Evolutionary conservation across 768 basidiomycete species (phyloP), one percentile per base, ranked within the genome.

Genomic region (Pulveroboletus sp.): DNA sequence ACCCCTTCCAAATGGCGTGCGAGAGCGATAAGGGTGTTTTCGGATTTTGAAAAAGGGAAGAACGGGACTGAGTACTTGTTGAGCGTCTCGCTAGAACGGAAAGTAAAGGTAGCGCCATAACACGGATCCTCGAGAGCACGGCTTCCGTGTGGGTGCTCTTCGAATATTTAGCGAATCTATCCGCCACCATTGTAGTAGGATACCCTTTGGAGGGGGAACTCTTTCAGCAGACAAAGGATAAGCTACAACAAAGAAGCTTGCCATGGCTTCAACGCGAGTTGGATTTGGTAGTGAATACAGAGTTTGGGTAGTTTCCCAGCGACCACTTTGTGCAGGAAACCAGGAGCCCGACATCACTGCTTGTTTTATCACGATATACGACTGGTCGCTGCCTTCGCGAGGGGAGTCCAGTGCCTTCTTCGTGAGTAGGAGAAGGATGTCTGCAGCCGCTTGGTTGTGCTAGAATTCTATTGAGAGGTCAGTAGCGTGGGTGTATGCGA

Each of bases 301-400:
- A 89, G 8, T 85, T 57, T 3, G 88, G 89, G 55, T 89, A 85
- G 41, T 70, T 60, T 1, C 78, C 85, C 43, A 84, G 68, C 17
- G 66, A 61, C 0, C 79, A 79, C 27, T 74, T 64, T 0, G 83
- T 86, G 55, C 79, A 80, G 10, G 84, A 77, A 4, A 87, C 68
- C 8, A 89, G 66, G 51, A 83, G 76, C 42, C 38, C 52, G 38
- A 61, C 46, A 10, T 47, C 30, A 6, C 49, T 43, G 12, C 39
- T 37, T 7, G 55, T 9, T 45, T 62, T 26, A 51, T 53, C 50
- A 14, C 46, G 10, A 74, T 61, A 72, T 74, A 74, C 4, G 63
- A 27, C 15, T 69, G 63, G 17, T 47, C 37, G 9, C 33, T 33
- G 15, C 15, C 37, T 3, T 32, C 43, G 17, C 10, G 43, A 46